Evolutionary conservation across 768 basidiomycete genomes (phyloP).

Genomic region (Phaffia tasmanica): DNA sequence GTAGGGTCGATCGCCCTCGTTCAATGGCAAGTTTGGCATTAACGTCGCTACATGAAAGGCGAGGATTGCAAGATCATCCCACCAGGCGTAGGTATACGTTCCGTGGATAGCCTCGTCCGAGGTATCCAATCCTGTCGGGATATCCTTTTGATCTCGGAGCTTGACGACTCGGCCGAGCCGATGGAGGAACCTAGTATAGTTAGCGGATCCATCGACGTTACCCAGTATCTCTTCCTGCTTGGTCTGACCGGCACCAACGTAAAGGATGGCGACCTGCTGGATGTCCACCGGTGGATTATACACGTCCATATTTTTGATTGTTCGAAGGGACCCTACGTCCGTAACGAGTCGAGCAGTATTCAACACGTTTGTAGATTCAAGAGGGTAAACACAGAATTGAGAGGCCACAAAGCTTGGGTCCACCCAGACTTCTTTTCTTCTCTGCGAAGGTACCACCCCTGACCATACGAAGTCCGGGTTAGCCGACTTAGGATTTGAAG

Average conservation of each 20-base stretch:
- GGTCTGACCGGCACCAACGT: slow-evolving; percentile 83
- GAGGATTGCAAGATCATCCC: slow-evolving; percentile 93
- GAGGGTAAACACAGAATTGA: slow-evolving; percentile 69
- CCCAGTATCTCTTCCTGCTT: slow-evolving; percentile 72
- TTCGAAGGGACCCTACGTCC: slow-evolving; percentile 48
- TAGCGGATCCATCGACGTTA: slow-evolving; percentile 85
- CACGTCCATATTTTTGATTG: slow-evolving; percentile 60
- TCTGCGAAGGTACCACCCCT: slow-evolving; percentile 70
- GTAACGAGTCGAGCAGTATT: slow-evolving; percentile 44
- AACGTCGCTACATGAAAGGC: slow-evolving; percentile 93
- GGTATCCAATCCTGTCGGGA: slow-evolving; percentile 84
- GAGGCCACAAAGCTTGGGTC: slow-evolving; percentile 77
- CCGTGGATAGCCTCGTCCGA: slow-evolving; percentile 69
- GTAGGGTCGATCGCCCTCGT: slow-evolving; percentile 43
- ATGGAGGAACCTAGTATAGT: slow-evolving; percentile 85
- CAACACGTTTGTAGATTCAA: slow-evolving; percentile 29
- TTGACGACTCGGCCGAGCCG: slow-evolving; percentile 79
- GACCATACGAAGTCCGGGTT: slow-evolving; percentile 81
- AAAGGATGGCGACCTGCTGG: slow-evolving; percentile 91
- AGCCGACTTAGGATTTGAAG: slow-evolving; percentile 42
- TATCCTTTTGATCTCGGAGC: slow-evolving; percentile 66
- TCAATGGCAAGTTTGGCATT: slow-evolving; percentile 58
- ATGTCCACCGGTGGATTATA: slow-evolving; percentile 89
- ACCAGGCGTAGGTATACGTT: slow-evolving; percentile 96
- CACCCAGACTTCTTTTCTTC: slow-evolving; percentile 70